Evolutionary conservation across 1,284 basidiomycete genomes (phyloP).

Genomic region (Coniferiporia sulphurascens): DNA sequence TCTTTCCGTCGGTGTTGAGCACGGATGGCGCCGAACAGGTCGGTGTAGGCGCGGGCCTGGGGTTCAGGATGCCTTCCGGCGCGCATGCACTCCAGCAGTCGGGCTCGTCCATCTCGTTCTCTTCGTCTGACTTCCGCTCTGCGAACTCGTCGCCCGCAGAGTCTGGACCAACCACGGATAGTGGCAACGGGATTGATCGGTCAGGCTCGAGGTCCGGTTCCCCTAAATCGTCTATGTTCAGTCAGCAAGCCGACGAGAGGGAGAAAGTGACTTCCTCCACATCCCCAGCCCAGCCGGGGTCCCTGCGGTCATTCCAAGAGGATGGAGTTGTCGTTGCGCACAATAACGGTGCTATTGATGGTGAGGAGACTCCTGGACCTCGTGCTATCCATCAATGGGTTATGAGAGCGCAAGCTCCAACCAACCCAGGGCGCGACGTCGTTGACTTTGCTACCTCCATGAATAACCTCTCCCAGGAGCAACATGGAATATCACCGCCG

Average conservation of each 20-base stretch:
- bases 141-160: slow-evolving; percentile 61
- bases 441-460: slow-evolving; percentile 9
- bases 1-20: slow-evolving; percentile 62
- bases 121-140: slow-evolving; percentile 61
- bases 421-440: slow-evolving; percentile 9
- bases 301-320: slow-evolving; percentile 1
- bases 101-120: slow-evolving; percentile 50
- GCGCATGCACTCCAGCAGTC: slow-evolving; percentile 50
- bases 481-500: slow-evolving; percentile 26
- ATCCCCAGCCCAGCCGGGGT: not conserved
- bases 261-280: slow-evolving; percentile 3
- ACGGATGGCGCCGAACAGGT: slow-evolving; percentile 47
- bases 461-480: slow-evolving; percentile 27
- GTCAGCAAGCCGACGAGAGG: slow-evolving; percentile 15
- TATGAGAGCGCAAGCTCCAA: slow-evolving; percentile 14
- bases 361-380: slow-evolving; percentile 18
- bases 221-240: slow-evolving; percentile 1
- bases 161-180: slow-evolving; percentile 15
- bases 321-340: slow-evolving; percentile 1
- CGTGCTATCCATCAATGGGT: slow-evolving; percentile 18
- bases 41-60: slow-evolving; percentile 34
- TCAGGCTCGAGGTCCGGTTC: slow-evolving; percentile 4
- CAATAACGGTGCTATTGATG: slow-evolving; percentile 8
- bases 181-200: slow-evolving; percentile 11
- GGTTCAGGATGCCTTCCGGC: slow-evolving; percentile 37